Evolutionary conservation across 257 asterid genomes (phyloP).

Genomic region (Buddleja alternifolia): DNA sequence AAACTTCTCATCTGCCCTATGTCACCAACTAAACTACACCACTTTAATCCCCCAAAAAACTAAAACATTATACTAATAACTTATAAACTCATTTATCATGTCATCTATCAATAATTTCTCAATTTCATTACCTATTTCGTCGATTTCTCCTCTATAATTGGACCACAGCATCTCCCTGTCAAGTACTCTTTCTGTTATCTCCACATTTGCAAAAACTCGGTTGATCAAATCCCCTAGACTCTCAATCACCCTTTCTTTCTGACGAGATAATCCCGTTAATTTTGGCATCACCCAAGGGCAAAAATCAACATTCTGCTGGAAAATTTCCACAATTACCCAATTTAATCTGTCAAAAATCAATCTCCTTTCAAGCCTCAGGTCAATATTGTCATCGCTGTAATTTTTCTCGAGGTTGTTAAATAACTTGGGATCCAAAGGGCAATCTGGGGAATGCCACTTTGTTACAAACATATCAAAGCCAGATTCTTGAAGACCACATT

Average conservation of each 20-base stretch:
- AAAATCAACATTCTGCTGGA: slow-evolving; percentile 41
- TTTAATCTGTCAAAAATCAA: slow-evolving; percentile 65
- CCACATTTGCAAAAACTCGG: slow-evolving; percentile 35
- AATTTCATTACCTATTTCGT: slow-evolving; percentile 22
- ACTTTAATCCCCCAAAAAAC: slow-evolving; percentile 14
- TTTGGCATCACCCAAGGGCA: slow-evolving; percentile 56
- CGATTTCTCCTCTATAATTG: slow-evolving; percentile 28
- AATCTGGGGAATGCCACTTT: slow-evolving; percentile 54
- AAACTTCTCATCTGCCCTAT: slow-evolving; percentile 10
- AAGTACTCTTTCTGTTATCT: slow-evolving; percentile 34
- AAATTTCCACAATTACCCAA: slow-evolving; percentile 45
- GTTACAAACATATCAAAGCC: slow-evolving; percentile 40
- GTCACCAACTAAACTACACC: slow-evolving; percentile 20
- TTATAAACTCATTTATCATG: slow-evolving; percentile 36
- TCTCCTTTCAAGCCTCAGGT: slow-evolving; percentile 51
- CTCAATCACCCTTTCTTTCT: slow-evolving; percentile 34
- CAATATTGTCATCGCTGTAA: slow-evolving; percentile 33
- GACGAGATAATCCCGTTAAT: slow-evolving; percentile 26
- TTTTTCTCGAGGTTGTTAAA: slow-evolving; percentile 63
- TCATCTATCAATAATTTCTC: slow-evolving; percentile 40
- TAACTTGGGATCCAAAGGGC: slow-evolving; percentile 58
- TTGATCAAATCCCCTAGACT: slow-evolving; percentile 38
- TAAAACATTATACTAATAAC: slow-evolving; percentile 13
- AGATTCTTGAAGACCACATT: slow-evolving; percentile 52
- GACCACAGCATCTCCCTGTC: slow-evolving; percentile 46